Conservation (phyloP, 2,329 filamentous ascomycete genomes). For the Aspergillus glaucus region DNA sequence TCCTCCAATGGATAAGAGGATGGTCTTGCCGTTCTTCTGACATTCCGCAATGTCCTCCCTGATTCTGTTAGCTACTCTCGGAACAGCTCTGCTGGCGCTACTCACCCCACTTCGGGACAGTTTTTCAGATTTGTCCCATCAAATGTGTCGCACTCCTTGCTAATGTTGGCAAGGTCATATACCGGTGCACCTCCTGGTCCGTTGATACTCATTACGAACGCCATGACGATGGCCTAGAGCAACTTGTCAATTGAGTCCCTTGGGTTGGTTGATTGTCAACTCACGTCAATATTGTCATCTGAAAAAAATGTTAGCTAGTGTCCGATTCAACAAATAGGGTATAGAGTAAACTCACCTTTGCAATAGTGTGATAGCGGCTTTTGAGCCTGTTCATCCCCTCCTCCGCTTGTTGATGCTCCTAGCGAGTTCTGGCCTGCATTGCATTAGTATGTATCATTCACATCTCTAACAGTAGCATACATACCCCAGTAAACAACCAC, state of each 20-base stretch:
- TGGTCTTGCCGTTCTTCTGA: constrained; percentile 62
- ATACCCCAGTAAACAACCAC: constrained; percentile 61
- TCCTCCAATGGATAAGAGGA: constrained; percentile 66
- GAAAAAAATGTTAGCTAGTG: constrained; percentile 7
- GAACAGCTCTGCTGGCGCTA: neutral
- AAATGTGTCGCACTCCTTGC: constrained; percentile 56
- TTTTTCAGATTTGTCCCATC: constrained; percentile 51
- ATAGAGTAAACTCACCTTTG: constrained; percentile 40
- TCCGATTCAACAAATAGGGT: neutral
- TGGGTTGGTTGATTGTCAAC: neutral
- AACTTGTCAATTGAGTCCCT: constrained; percentile 7
- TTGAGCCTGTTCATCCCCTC: constrained; percentile 40
- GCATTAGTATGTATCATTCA: neutral
- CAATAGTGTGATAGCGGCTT: constrained; percentile 54
- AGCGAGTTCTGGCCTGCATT: constrained; percentile 55
- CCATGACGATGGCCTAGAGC: constrained; percentile 54
- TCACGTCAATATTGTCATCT: constrained; percentile 24
- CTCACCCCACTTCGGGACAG: constrained; percentile 61
- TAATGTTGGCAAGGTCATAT: constrained; percentile 60
- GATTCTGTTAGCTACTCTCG: constrained; percentile 11
- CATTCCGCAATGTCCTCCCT: constrained; percentile 50
- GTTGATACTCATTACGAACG: constrained; percentile 56
- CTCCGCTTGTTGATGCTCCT: constrained; percentile 31
- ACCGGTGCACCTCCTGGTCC: constrained; percentile 44
- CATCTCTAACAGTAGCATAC: neutral